A percentile compares a stretch with the other conserved stretches of the same genome.
These are phyloP conservation scores for Linnemannia elongata DNA, from an alignment of 192 early-diverging fungal genomes.

Conservation along the genomic window DNA sequence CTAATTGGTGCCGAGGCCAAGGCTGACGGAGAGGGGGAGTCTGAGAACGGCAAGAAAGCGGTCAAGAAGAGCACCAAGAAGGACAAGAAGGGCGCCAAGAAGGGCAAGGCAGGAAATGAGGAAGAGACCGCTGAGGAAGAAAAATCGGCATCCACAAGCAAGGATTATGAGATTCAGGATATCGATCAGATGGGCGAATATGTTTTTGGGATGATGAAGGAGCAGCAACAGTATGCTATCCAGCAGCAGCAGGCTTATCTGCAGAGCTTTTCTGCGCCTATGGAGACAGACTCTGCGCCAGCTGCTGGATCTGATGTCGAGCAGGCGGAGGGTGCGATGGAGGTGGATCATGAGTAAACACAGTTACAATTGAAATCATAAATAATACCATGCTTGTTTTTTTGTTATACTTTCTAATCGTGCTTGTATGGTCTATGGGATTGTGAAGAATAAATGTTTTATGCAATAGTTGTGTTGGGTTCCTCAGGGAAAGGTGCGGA, in stretches of 20 bases:
- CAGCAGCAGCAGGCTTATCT: constrained; percentile 43
- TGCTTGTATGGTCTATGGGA: not conserved
- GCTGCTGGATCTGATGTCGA: not conserved
- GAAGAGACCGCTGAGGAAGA: not conserved
- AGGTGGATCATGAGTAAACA: not conserved
- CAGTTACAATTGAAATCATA: not conserved
- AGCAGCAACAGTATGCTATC: constrained; percentile 49
- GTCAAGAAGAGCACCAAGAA: constrained; percentile 27
- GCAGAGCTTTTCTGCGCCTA: constrained; percentile 21
- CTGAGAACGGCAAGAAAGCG: not conserved
- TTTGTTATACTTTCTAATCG: not conserved
- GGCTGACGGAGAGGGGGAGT: constrained; percentile 30
- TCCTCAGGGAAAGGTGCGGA: not conserved
- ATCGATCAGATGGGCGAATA: constrained; percentile 49
- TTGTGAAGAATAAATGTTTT: not conserved
- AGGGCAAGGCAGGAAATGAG: constrained; percentile 11
- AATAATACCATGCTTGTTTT: not conserved
- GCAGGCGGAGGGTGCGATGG: not conserved
- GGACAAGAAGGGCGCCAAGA: constrained; percentile 19
- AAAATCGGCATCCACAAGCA: not conserved
- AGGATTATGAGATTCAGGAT: constrained; percentile 42
- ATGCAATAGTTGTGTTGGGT: not conserved
- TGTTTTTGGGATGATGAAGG: constrained; percentile 54
- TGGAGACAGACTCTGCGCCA: not conserved
- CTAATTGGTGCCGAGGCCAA: constrained; percentile 24